Evolutionary conservation across 2,329 filamentous ascomycete genomes (phyloP).

Genomic region (Diaporthe longicolla): DNA sequence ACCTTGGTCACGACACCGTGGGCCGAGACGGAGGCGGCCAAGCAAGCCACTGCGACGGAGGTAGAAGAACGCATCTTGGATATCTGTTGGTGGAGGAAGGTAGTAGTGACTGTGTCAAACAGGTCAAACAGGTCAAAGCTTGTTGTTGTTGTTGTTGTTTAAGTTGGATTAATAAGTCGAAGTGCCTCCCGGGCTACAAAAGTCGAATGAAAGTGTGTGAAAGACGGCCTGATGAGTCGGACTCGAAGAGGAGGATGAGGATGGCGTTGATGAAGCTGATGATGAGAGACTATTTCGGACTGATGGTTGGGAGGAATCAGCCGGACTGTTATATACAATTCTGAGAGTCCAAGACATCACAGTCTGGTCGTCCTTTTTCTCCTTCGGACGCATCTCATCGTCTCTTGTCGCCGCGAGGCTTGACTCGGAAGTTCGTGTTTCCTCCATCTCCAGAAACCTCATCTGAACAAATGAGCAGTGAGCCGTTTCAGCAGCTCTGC

Average conservation of each 20-base stretch:
- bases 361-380: constrained; percentile 26
- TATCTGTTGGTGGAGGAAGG: constrained; percentile 1
- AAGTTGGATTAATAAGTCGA: constrained; percentile 23
- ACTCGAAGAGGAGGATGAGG: constrained; percentile 2
- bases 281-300: constrained; percentile 19
- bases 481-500: constrained; percentile 28
- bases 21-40: constrained; percentile 36
- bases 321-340: constrained; percentile 25
- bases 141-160: not conserved
- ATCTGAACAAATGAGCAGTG: constrained; percentile 24
- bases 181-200: constrained; percentile 27
- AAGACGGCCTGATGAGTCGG: constrained; percentile 7
- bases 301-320: constrained; percentile 27
- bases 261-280: constrained; percentile 19
- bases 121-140: constrained; percentile 29
- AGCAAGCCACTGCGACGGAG: constrained; percentile 34
- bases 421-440: constrained; percentile 34
- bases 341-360: constrained; percentile 27
- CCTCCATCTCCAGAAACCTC: constrained; percentile 31
- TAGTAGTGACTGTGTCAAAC: constrained; percentile 34
- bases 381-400: constrained; percentile 27
- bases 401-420: constrained; percentile 10
- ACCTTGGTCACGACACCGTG: constrained; percentile 41
- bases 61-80: constrained; percentile 33
- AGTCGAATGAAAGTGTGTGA: constrained; percentile 11